These are phyloP conservation scores for Hirschioporus abietinus DNA, from an alignment of 768 basidiomycete species.

Conservation along the genomic window DNA sequence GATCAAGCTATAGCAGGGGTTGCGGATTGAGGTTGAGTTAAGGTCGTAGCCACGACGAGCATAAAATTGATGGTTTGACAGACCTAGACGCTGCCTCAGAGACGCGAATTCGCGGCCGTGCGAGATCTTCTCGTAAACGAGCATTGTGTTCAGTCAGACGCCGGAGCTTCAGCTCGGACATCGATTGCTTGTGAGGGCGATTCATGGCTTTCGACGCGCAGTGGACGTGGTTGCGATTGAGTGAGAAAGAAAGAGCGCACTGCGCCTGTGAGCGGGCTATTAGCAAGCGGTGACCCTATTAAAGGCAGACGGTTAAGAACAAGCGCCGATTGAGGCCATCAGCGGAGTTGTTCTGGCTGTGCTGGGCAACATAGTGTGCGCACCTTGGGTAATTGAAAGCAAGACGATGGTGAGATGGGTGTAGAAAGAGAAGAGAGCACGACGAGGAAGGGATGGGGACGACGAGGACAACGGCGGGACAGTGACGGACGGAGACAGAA, in stretches of 20 bases:
- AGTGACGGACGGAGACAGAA: neutral
- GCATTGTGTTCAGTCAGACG: constrained; percentile 72
- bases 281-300: neutral
- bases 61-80: constrained; percentile 20
- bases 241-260: neutral
- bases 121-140: constrained; percentile 65
- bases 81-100: constrained; percentile 69
- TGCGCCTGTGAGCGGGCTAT: neutral
- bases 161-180: constrained; percentile 80
- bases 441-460: constrained; percentile 1
- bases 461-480: neutral
- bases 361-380: neutral
- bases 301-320: neutral
- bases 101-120: constrained; percentile 63
- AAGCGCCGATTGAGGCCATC: neutral
- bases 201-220: constrained; percentile 47
- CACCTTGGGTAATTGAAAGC: neutral
- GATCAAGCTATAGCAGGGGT: constrained; percentile 48
- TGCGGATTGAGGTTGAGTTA: constrained; percentile 9
- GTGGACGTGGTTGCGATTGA: constrained; percentile 38
- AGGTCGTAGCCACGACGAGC: neutral
- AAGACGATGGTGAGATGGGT: neutral
- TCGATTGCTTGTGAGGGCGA: constrained; percentile 51
- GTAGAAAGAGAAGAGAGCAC: neutral
- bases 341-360: neutral